Evolutionary conservation across 139 green algal genomes (phyloP), one percentile per base, ranked within the genome.

Genomic region (Chlamydomonas applanata): DNA sequence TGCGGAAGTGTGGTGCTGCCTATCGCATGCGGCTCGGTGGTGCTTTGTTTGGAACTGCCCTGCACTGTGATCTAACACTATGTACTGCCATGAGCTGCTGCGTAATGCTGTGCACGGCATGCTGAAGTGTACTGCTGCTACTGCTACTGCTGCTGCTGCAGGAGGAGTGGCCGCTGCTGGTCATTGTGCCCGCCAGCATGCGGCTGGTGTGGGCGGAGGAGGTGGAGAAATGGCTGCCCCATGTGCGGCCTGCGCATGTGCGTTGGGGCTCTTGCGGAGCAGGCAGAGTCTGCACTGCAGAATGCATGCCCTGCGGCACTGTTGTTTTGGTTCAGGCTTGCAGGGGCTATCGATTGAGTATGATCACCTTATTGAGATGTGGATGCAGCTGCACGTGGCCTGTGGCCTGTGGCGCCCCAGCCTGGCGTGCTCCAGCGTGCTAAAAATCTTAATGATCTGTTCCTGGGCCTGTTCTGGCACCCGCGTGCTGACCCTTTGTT

Each of bases 141-240:
- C n/a, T n/a, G n/a, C 46, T 56, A 24, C 46, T 62, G 22, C 54
- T 71, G 34, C 20, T 14, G n/a, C 30, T 72, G 25, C 85, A 92
- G 77, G 87, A 97, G 1, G 88, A 96, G 78, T 97, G 95, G 90
- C 95, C 95, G 11, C 76, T 97, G 79, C 90, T 99, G 77, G 73
- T 97, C 2, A 84, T 98, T 9, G 90, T 84, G 20, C 95, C 95
- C 1, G 93, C 95, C 33, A 90, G 79, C 65, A 76, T 98, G 81
- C 83, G 95, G 13, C 86, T 98, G 63, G 79, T 92, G 64, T 98
- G 95, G 95, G 94, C 92, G 14, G 93, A 98, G 74, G 95, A 98
- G 83, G 71, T 98, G 27, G 95, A 98, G 85, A 86, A 89, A 49
- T 98, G 95, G 95, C 79, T 98, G 74, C 91, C 94, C 0, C 77